Base-by-base conservation (phyloP, 2,329 filamentous ascomycete species). In the Dactylellina parvicollis region DNA sequence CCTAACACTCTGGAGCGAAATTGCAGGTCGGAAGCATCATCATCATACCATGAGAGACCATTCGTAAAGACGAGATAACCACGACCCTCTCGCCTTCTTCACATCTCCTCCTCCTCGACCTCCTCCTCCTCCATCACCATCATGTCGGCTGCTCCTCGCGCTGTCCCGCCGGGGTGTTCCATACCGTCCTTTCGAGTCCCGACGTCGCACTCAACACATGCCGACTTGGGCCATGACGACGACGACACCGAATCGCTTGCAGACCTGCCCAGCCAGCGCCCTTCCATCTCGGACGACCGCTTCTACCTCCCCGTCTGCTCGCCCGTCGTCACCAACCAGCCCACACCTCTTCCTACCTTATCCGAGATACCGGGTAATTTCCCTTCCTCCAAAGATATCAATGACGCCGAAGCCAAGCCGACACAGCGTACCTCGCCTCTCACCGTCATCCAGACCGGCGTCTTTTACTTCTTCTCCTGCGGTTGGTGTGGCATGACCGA, bases 401-500 rank as follows among this genome's bases (percentile, higher is more conserved):
- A 38, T 20, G 62, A 74, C 42, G 62, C 62, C 40, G 70, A 74
- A 46, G 32, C 44, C 5, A 69, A 67, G 20, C 70, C 62, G 22
- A 50, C 70, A 12, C 69, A 69, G 34, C 55, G 70, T 20, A 74
- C 70, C 14, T 69, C 61, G 1, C 70, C 62, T 28, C 47, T 74
- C 16, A 61, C 59, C 16, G 61, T 74, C 42, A 62, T 74, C 34
- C 61, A 67, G 16, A 74, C 70, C 24, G 70, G 70, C 40, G 49
- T 74, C 61, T 74, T 74, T 42, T 74, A 74, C 46, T 74, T 74
- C 70, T 74, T 74, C 44, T 74, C 70, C 52, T 74, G 70, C 28
- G 61, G 62, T 22, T 74, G 62, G 70, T 74, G 70, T 32, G 69
- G 69, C 30, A 65, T 66, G 69, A 73, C 60, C 69, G 69, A 73